Base-by-base conservation (phyloP, 139 green algal species). In the Coelastrella sp. region DNA sequence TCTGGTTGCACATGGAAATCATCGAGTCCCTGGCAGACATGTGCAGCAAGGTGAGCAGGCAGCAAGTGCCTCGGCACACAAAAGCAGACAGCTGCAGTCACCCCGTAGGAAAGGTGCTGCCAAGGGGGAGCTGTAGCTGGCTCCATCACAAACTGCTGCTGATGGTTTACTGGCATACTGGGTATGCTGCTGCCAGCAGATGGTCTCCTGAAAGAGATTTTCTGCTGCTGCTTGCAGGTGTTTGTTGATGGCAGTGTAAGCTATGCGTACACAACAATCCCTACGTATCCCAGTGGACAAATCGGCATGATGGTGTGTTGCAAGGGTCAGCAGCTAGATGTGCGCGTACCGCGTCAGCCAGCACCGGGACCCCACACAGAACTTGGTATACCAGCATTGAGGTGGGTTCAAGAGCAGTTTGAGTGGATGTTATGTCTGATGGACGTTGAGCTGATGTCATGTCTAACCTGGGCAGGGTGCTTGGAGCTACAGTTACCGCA, bases 271-370 rank as follows among this genome's bases (percentile, higher is more conserved):
- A 99, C 96, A 89, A 99, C 96, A 92, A 99, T 99, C 83, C 98
- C 98, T 24, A 99, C 98, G 22, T 99, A 99, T 92, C 98, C 98
- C 80, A 97, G 95, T 82, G 97, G 97, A 20, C 97, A 99, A 92
- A 99, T 99, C 84, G 98, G 98, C 5, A 99, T 99, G 94, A 97
- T 99, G 96, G 80, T 99, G 9, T 99, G 97, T 93, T 92, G 94
- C 72, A 99, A 99, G 94, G 94, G 92, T 4, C 25, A 87, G 12
- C 68, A 80, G 56, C 73, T 95, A 70, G 94, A 98, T 80, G 87
- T 94, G 15, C 88, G 93, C 4, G 57, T 80, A 24, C 90, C 97
- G 10, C 90, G 91, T 10, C 94, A 96, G 82, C 66, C 91, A 56
- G 75, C 85, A 59, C 94, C 95, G 15, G 89, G 72, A 0, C 10